Evolutionary conservation across 2,329 filamentous ascomycete genomes (phyloP), one percentile per base, ranked within the genome.

Genomic region (Aquanectria penicillioides): DNA sequence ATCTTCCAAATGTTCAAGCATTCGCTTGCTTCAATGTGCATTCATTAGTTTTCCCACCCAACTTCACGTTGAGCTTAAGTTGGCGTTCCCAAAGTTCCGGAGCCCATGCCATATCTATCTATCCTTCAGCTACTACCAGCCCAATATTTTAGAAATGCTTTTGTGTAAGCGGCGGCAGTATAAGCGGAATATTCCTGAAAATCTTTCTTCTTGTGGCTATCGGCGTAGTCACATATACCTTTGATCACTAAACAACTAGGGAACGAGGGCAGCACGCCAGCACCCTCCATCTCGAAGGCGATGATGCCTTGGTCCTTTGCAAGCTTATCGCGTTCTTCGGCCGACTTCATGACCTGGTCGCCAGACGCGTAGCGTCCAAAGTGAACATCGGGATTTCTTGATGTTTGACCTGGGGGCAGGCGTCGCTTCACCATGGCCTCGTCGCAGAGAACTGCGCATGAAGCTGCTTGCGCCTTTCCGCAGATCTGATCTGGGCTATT

Each of bases 251-350:
- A 12, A 15, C 37, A 41, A 7, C 10, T 33, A 0, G 25, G 34
- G 23, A 33, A 22, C 5, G 10, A 20, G 23, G 15, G 23, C 48
- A 23, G 41, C 3, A 33, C 46, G 10, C 29, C 46, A 8, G 31
- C 46, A 12, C 46, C 46, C 23, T 51, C 48, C 36, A 52, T 52
- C 23, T 43, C 49, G 18, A 52, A 25, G 9, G 49, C 49, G 15
- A 34, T 43, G 20, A 52, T 31, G 12, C 15, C 49, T 13, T 25
- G 6, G 3, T 33, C n/a, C 12, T 6, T 28, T 3, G 29, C 49
- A 11, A 41, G 23, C 7, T 52, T n/a, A 20, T 43, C 38, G 11
- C 49, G 38, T 13, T 43, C 34, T 10, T 23, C 26, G 12, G 22
- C 47, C 1, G 47, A 50, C 36, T 52, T 52, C 37, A 41, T 52